Evolutionary conservation across 1,139 yeast species (phyloP).

Genomic region (Saccharomyces hybrid): DNA sequence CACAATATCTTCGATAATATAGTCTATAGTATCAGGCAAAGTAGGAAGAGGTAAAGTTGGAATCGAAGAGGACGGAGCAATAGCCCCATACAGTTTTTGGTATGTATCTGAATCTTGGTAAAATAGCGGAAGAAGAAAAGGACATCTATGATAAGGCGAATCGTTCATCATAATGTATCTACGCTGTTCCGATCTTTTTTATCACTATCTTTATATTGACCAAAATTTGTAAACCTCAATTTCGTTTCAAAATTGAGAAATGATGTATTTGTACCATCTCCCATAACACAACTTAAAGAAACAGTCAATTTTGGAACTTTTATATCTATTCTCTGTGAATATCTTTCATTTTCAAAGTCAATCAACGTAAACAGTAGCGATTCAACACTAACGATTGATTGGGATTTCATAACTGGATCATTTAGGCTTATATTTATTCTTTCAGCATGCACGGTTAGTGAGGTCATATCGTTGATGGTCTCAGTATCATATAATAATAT

Average conservation of each 20-base stretch:
- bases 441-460: constrained; percentile 35
- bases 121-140: constrained; percentile 55
- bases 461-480: constrained; percentile 59
- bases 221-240: constrained; percentile 51
- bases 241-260: constrained; percentile 44
- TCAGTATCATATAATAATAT: constrained; percentile 52
- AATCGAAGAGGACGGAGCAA: constrained; percentile 54
- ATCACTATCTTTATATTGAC: constrained; percentile 45
- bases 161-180: constrained; percentile 63
- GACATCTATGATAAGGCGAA: constrained; percentile 72
- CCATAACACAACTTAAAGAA: constrained; percentile 24
- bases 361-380: constrained; percentile 45
- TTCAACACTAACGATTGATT: constrained; percentile 31
- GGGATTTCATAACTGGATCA: constrained; percentile 28
- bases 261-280: constrained; percentile 13
- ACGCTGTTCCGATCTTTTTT: constrained; percentile 48
- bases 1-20: constrained; percentile 35
- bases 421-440: constrained; percentile 29
- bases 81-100: constrained; percentile 42
- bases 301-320: constrained; percentile 39
- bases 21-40: constrained; percentile 38
- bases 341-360: constrained; percentile 64
- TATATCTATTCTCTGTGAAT: constrained; percentile 48
- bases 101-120: constrained; percentile 40
- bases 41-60: constrained; percentile 64